Percentiles rank a stretch among this genome's conserved stretches.
phyloP scores from a whole-genome alignment of 2,329 filamentous ascomycete species.

The Canariomyces notabilis region DNA sequence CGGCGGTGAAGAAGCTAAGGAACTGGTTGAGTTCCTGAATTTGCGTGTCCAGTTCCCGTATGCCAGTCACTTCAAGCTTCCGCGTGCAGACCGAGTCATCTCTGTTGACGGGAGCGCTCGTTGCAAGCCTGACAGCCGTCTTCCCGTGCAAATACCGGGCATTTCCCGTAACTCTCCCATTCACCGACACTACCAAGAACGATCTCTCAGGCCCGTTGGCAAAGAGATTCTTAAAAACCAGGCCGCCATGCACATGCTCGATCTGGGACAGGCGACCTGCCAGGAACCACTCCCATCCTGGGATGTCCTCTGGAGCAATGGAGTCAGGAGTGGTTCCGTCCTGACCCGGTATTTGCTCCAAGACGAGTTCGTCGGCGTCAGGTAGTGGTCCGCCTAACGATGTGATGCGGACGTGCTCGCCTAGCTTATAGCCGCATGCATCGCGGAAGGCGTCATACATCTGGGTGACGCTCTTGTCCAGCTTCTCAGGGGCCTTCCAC shows the following conservation, averaged over 20 bases:
- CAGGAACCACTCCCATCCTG: slow-evolving; percentile 35
- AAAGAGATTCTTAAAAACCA: slow-evolving; percentile 62
- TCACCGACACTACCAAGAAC: slow-evolving; percentile 56
- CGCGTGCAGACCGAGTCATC: slow-evolving; percentile 22
- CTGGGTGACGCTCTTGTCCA: slow-evolving; percentile 64
- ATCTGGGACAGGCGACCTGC: slow-evolving; percentile 37
- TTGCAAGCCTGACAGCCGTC: slow-evolving; percentile 31
- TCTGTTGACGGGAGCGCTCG: slow-evolving; percentile 19
- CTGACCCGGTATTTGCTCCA: slow-evolving; percentile 53
- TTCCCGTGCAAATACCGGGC: slow-evolving; percentile 34
- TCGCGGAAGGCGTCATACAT: slow-evolving; percentile 70
- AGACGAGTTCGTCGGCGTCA: slow-evolving; percentile 52
- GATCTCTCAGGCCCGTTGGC: slow-evolving; percentile 52
- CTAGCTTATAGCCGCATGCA: slow-evolving; percentile 65
- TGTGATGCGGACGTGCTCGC: slow-evolving; percentile 57
- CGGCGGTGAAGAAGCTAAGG: slow-evolving; percentile 50
- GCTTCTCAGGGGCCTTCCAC: slow-evolving; percentile 49
- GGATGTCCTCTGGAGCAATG: slow-evolving; percentile 30
- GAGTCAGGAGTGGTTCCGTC: slow-evolving; percentile 28
- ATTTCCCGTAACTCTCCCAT: slow-evolving; percentile 40
- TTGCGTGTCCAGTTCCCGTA: slow-evolving; percentile 65
- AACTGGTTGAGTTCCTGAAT: slow-evolving; percentile 62
- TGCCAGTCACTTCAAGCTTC: slow-evolving; percentile 44
- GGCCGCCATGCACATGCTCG: slow-evolving; percentile 64
- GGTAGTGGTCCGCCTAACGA: slow-evolving; percentile 49